phyloP scores from a whole-genome alignment of 129 eudicot species.

The Rutidosis leptorrhynchoides region DNA sequence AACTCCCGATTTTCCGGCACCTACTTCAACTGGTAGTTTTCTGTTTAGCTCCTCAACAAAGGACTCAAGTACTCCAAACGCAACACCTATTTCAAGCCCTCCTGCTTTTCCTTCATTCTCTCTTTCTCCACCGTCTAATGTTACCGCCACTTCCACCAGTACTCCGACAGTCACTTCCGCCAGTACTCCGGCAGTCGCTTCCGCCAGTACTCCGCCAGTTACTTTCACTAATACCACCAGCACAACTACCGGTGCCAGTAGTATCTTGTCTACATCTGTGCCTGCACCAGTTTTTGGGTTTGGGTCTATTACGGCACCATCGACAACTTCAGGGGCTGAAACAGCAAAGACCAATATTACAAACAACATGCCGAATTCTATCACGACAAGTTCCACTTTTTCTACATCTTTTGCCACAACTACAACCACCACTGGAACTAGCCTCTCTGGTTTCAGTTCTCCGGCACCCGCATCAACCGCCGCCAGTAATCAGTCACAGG shows the following conservation, averaged over 20 bases:
- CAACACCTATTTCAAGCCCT: slow-evolving; percentile 22
- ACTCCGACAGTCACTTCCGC: background rate
- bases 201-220: slow-evolving; percentile 15
- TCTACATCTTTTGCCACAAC: slow-evolving; percentile 39
- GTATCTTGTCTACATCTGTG: slow-evolving; percentile 20
- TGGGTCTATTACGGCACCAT: slow-evolving; percentile 34
- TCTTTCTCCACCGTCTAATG: slow-evolving; percentile 29
- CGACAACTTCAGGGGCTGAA: slow-evolving; percentile 28
- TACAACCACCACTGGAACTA: slow-evolving; percentile 4
- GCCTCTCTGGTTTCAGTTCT: slow-evolving; percentile 23
- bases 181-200: slow-evolving; percentile 3
- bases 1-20: slow-evolving; percentile 22
- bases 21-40: slow-evolving; percentile 25
- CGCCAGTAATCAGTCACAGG: slow-evolving; percentile 35
- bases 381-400: slow-evolving; percentile 25
- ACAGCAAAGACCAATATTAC: slow-evolving; percentile 26
- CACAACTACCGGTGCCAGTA: slow-evolving; percentile 12
- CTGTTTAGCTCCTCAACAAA: slow-evolving; percentile 20
- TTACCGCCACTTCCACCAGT: background rate
- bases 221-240: slow-evolving; percentile 23
- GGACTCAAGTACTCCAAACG: slow-evolving; percentile 12
- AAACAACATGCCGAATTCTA: slow-evolving; percentile 27
- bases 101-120: slow-evolving; percentile 19
- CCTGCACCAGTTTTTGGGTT: slow-evolving; percentile 35
- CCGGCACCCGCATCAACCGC: slow-evolving; percentile 31